Evolutionary conservation across 108 stramenopile species (phyloP).

Genomic region (Schizochytrium sp.): DNA sequence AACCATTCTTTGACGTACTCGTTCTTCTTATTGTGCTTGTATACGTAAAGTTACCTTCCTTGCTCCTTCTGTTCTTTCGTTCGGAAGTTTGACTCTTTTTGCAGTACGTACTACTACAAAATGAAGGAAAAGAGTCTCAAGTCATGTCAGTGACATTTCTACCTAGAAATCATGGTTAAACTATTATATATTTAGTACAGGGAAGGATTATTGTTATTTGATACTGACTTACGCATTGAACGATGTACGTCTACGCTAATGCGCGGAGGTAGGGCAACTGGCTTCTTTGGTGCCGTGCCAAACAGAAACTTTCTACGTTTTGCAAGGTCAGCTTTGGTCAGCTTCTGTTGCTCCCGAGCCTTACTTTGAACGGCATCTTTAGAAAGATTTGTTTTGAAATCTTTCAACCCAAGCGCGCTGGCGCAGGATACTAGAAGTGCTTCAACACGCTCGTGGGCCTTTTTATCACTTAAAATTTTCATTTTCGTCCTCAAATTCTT

Average conservation of each 20-base stretch:
- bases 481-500: background rate
- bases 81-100: too few relatives aligned
- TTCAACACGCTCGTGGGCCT: conserved; percentile 2
- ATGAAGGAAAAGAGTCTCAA: too few relatives aligned
- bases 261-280: background rate
- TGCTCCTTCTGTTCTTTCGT: too few relatives aligned
- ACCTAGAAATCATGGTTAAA: too few relatives aligned
- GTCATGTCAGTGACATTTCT: too few relatives aligned
- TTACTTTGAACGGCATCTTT: background rate
- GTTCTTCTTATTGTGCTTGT: too few relatives aligned
- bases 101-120: too few relatives aligned
- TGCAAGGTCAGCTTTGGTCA: background rate
- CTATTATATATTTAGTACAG: too few relatives aligned
- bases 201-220: too few relatives aligned
- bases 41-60: too few relatives aligned
- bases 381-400: background rate
- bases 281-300: background rate
- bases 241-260: conserved; percentile 23
- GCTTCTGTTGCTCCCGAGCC: background rate
- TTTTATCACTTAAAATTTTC: background rate
- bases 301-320: conserved; percentile 25
- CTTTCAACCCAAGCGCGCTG: background rate
- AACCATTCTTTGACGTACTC: too few relatives aligned
- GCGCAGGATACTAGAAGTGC: background rate
- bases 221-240: background rate